phyloP scores from a whole-genome alignment of 305 asterid genomes.

The Withania somnifera region DNA sequence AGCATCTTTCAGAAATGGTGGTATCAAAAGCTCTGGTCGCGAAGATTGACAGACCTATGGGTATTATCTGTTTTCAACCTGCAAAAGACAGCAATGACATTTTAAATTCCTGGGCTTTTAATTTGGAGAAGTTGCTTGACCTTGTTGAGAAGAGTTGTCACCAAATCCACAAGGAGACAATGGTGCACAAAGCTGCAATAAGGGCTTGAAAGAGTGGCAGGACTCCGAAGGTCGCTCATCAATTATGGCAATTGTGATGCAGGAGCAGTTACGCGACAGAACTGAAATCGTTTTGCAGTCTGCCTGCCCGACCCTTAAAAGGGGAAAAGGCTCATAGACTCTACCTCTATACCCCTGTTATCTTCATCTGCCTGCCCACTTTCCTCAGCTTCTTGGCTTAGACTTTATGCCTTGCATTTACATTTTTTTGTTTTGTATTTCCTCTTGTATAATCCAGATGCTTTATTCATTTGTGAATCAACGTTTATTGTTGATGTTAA shows the following conservation, averaged over 20 bases:
- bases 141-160: constrained; percentile 99
- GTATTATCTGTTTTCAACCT: constrained; percentile 63
- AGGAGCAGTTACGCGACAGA: neutral
- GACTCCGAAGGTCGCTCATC: neutral
- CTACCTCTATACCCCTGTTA: neutral
- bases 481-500: neutral
- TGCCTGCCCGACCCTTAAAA: neutral
- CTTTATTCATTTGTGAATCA: neutral
- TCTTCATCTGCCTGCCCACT: neutral
- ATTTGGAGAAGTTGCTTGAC: constrained; percentile 92
- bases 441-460: neutral
- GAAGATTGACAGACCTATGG: constrained; percentile 77
- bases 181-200: constrained; percentile 80
- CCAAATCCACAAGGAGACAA: constrained; percentile 95
- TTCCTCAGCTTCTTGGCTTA: neutral
- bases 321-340: neutral
- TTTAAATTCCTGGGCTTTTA: constrained; percentile 77
- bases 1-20: constrained; percentile 93
- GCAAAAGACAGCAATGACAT: constrained; percentile 81
- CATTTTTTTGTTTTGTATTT: neutral
- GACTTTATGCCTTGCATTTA: neutral
- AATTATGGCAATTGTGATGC: neutral
- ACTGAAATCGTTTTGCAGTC: neutral
- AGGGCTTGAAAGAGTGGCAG: constrained; percentile 30
- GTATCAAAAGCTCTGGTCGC: constrained; percentile 81